Conservation (phyloP, 2,329 filamentous ascomycete species). For the Hypoxylon sp. region DNA sequence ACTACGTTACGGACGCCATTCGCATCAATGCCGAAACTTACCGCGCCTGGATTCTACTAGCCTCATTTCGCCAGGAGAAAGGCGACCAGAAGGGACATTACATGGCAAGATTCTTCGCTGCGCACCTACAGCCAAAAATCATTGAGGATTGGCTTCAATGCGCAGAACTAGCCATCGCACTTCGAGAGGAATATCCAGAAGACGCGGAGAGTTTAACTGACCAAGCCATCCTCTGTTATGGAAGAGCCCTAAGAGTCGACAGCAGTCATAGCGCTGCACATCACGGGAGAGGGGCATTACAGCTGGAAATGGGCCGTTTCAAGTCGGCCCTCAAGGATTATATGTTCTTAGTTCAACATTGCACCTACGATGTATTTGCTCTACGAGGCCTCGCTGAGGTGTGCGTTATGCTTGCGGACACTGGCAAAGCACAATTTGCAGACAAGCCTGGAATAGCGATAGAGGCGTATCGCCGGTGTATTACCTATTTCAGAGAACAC, state of each 20-base stretch:
- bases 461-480: conserved; percentile 62
- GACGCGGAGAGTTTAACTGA: conserved; percentile 60
- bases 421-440: conserved; percentile 58
- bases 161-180: conserved; percentile 68
- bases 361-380: conserved; percentile 66
- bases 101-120: conserved; percentile 71
- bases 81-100: conserved; percentile 69
- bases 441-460: conserved; percentile 55
- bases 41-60: conserved; percentile 73
- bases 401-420: conserved; percentile 62
- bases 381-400: conserved; percentile 69
- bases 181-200: conserved; percentile 61
- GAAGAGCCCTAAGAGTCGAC: conserved; percentile 69
- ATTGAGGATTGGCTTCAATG: conserved; percentile 70
- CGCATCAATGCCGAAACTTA: conserved; percentile 76
- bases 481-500: conserved; percentile 57
- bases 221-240: conserved; percentile 70
- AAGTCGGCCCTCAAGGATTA: conserved; percentile 69
- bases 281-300: conserved; percentile 69
- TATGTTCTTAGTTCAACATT: conserved; percentile 64
- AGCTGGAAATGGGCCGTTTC: conserved; percentile 67
- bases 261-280: conserved; percentile 68
- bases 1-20: conserved; percentile 72
- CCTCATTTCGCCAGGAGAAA: conserved; percentile 71
- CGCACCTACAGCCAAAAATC: conserved; percentile 72